phyloP scores from a whole-genome alignment of 768 basidiomycete species.

The Tremella mesenterica region DNA sequence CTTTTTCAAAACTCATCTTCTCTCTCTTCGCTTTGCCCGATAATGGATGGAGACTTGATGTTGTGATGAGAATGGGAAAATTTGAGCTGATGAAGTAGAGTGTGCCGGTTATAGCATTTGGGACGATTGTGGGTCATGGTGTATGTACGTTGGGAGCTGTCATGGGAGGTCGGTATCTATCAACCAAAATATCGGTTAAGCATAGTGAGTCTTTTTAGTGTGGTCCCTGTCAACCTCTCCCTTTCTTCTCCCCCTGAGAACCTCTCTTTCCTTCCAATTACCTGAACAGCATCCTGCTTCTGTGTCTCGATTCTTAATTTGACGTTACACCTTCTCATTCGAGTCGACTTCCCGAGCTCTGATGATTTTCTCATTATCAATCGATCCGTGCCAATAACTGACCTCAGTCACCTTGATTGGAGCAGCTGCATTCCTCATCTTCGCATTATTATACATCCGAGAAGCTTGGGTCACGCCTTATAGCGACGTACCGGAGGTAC shows the following conservation, averaged over 20 bases:
- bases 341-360: neutral
- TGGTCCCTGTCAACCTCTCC: too few relatives aligned
- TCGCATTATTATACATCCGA: constrained; percentile 68
- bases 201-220: constrained; percentile 64
- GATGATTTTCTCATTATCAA: too few relatives aligned
- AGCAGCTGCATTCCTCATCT: constrained; percentile 71
- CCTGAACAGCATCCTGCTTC: too few relatives aligned
- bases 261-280: too few relatives aligned
- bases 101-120: constrained; percentile 79
- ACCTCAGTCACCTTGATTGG: constrained; percentile 69
- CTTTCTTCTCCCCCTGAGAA: too few relatives aligned
- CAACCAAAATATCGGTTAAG: constrained; percentile 90
- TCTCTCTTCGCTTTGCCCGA: neutral
- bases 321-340: too few relatives aligned
- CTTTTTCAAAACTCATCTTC: neutral
- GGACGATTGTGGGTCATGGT: constrained; percentile 80
- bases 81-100: constrained; percentile 53
- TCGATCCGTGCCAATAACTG: too few relatives aligned
- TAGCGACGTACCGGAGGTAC: neutral
- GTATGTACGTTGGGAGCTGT: constrained; percentile 83
- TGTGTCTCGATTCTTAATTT: too few relatives aligned
- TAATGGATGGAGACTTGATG: too few relatives aligned
- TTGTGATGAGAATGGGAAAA: neutral
- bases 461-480: constrained; percentile 49
- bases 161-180: constrained; percentile 83